phyloP scores from a whole-genome alignment of 2,329 filamentous ascomycete species.

The Aspergillus novoparasiticus region DNA sequence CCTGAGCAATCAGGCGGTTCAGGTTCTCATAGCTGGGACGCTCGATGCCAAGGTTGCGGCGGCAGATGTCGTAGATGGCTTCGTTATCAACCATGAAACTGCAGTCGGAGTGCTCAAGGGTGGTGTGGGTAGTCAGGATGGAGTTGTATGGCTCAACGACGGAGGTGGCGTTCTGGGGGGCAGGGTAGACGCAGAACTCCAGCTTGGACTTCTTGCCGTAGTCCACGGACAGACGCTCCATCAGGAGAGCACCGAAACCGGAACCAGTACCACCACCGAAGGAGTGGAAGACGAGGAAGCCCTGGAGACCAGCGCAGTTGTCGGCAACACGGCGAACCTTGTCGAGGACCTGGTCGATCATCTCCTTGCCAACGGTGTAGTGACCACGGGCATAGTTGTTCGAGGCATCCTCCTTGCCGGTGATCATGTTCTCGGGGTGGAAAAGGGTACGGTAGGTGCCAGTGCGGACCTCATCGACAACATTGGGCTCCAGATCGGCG shows the following conservation, averaged over 20 bases:
- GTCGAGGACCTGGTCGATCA: constrained; percentile 97
- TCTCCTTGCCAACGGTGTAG: constrained; percentile 99
- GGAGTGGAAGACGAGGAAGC: constrained; percentile 99
- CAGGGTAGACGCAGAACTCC: constrained; percentile 98
- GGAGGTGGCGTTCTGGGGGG: constrained; percentile 93
- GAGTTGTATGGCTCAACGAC: constrained; percentile 99
- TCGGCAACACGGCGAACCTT: constrained; percentile 97
- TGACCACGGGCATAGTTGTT: constrained; percentile 99
- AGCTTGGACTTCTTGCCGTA: constrained; percentile 99
- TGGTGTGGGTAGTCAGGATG: constrained; percentile 97
- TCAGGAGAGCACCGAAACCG: constrained; percentile 95
- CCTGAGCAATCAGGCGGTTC: constrained; percentile 97
- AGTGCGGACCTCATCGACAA: constrained; percentile 98
- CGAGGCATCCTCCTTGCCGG: constrained; percentile 98
- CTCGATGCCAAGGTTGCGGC: constrained; percentile 94
- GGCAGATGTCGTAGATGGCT: constrained; percentile 99
- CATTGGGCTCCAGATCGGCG: constrained; percentile 99
- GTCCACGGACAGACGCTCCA: constrained; percentile 98
- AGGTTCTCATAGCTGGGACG: constrained; percentile 98
- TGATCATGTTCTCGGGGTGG: constrained; percentile 99
- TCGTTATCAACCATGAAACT: constrained; percentile 99
- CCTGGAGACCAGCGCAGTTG: constrained; percentile 96
- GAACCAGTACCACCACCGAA: constrained; percentile 99
- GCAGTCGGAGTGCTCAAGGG: constrained; percentile 98
- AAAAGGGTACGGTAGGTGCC: constrained; percentile 95